These are phyloP conservation scores for Phialocephala subalpina DNA, from an alignment of 2,329 filamentous ascomycete species.

Conservation along the genomic window DNA sequence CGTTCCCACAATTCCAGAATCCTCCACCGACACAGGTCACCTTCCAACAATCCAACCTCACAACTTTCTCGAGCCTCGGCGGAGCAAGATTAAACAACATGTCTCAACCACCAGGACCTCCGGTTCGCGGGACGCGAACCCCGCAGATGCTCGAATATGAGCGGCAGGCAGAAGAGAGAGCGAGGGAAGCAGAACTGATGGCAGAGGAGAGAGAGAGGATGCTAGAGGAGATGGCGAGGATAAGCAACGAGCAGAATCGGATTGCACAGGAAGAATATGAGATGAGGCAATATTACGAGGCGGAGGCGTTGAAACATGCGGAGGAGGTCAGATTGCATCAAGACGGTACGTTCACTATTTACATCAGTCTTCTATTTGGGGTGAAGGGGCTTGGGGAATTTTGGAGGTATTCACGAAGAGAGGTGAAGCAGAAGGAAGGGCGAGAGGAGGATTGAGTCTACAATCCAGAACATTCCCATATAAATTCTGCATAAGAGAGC, in stretches of 20 bases:
- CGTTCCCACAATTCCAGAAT: neutral
- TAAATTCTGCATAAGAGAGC: no score
- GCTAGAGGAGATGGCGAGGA: conserved; percentile 34
- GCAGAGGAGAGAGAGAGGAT: conserved; percentile 41
- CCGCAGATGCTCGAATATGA: conserved; percentile 44
- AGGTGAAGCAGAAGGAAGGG: no score
- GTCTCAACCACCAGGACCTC: conserved; percentile 11
- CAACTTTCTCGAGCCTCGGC: neutral
- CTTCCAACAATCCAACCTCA: neutral
- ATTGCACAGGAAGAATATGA: conserved; percentile 45
- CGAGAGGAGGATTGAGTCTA: no score
- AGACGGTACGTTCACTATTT: conserved; percentile 30
- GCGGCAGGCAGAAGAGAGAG: conserved; percentile 42
- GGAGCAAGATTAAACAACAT: neutral
- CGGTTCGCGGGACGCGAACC: conserved; percentile 39
- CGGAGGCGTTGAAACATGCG: conserved; percentile 41
- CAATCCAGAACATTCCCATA: no score
- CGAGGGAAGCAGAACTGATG: conserved; percentile 38
- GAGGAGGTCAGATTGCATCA: conserved; percentile 42
- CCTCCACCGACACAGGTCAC: neutral
- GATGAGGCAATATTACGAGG: conserved; percentile 44
- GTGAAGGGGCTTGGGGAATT: neutral
- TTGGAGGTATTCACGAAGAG: no score
- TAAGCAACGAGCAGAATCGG: conserved; percentile 38
- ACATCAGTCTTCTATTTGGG: neutral